Evolutionary conservation across 192 early-diverging fungal genomes (phyloP).

Genomic region (Coemansia guatemalensis): DNA sequence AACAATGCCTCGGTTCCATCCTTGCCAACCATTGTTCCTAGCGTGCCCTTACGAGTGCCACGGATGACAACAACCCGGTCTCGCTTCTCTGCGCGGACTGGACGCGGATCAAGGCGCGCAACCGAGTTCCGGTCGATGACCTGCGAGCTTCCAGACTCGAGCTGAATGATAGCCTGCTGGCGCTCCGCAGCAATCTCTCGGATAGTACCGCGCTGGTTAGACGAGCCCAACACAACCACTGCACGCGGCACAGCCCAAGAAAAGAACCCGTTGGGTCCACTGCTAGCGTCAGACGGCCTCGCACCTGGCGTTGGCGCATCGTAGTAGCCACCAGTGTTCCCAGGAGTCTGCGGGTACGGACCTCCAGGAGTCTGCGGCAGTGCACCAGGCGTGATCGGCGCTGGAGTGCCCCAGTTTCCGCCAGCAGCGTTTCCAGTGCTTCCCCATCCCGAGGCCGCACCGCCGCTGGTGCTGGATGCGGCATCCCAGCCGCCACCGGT

Average conservation of each 20-base stretch:
- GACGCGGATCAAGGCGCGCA: conserved; percentile 37
- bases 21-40: conserved; percentile 68
- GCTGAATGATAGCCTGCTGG: conserved; percentile 50
- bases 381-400: conserved; percentile 50
- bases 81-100: conserved; percentile 65
- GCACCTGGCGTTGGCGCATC: conserved; percentile 48
- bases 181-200: conserved; percentile 57
- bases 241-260: conserved; percentile 51
- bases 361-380: conserved; percentile 38
- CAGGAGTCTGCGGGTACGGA: conserved; percentile 49
- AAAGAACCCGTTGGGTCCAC: conserved; percentile 54
- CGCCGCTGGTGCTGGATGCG: conserved; percentile 26
- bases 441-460: conserved; percentile 8
- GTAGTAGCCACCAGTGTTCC: conserved; percentile 20
- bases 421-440: conserved; percentile 29
- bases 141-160: conserved; percentile 49
- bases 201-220: conserved; percentile 53
- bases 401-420: conserved; percentile 44
- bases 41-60: conserved; percentile 57
- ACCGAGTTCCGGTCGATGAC: conserved; percentile 42
- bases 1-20: conserved; percentile 77
- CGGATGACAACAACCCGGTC: conserved; percentile 72
- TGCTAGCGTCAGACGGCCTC: conserved; percentile 42
- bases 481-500: conserved; percentile 14
- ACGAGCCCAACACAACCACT: conserved; percentile 35